These are phyloP conservation scores for Berberis vulgaris DNA, from an alignment of 164 flowering plant genomes.

Conservation along the genomic window DNA sequence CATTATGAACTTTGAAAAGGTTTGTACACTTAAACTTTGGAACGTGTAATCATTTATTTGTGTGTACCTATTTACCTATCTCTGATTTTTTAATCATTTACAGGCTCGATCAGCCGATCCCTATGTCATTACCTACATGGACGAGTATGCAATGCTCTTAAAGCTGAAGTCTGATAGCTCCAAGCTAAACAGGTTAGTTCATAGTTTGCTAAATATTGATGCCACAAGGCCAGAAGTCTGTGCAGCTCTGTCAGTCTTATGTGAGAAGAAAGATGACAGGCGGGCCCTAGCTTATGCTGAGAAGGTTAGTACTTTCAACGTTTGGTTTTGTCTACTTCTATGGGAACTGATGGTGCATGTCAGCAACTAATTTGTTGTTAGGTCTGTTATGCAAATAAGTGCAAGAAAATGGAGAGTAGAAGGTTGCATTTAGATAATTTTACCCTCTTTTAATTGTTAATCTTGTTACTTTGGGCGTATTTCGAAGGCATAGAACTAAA, in stretches of 20 bases:
- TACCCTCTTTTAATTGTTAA: too few species aligned
- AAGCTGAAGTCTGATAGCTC: conserved; percentile 64
- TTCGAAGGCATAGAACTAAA: too few species aligned
- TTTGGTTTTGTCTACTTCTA: neutral
- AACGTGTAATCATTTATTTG: neutral
- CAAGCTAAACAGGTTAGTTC: conserved; percentile 79
- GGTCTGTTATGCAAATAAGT: too few species aligned
- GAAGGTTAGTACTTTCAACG: conserved; percentile 48
- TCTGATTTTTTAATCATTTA: conserved; percentile 15
- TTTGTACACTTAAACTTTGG: conserved; percentile 13
- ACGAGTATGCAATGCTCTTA: conserved; percentile 98
- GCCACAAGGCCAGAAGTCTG: conserved; percentile 81
- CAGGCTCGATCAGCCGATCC: conserved; percentile 94
- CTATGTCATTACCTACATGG: conserved; percentile 76
- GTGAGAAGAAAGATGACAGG: conserved; percentile 89
- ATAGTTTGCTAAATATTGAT: conserved; percentile 77
- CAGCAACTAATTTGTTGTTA: too few species aligned
- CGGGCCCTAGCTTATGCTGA: conserved; percentile 80
- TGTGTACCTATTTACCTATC: neutral
- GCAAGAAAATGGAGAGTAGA: too few species aligned
- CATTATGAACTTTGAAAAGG: conserved; percentile 90
- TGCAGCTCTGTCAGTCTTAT: conserved; percentile 78
- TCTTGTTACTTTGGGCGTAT: too few species aligned
- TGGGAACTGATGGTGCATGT: too few species aligned
- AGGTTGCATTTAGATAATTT: too few species aligned